Conservation (phyloP, 2,329 filamentous ascomycete species). For the Chalaropsis thielavioides region DNA sequence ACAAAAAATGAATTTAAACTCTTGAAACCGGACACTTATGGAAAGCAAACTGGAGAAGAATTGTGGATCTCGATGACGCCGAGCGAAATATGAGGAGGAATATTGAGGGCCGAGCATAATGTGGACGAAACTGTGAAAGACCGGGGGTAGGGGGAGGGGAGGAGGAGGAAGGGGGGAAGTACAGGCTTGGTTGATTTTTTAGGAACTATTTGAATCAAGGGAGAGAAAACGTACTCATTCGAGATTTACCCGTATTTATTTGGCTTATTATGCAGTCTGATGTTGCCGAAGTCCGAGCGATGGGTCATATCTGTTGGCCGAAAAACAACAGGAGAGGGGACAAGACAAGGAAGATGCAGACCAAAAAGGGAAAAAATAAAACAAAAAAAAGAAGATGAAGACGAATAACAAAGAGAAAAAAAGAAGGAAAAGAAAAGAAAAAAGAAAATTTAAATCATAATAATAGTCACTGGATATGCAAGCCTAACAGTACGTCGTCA, state of each 20-base stretch:
- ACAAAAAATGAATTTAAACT: background rate
- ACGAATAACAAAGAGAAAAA: background rate
- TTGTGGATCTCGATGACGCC: background rate
- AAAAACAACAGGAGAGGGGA: background rate
- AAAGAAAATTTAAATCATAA: background rate
- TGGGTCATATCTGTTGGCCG: too few relatives aligned
- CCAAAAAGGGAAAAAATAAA: background rate
- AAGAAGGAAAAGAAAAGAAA: background rate
- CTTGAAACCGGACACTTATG: background rate
- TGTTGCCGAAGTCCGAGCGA: too few relatives aligned
- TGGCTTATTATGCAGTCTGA: too few relatives aligned
- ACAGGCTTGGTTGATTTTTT: background rate
- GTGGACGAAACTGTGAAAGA: background rate
- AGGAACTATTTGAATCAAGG: background rate
- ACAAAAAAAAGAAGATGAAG: background rate
- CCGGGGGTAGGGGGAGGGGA: background rate
- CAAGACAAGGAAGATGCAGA: too few relatives aligned
- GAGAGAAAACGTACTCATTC: too few relatives aligned
- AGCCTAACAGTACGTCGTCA: too few relatives aligned
- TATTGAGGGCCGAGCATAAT: constrained; percentile 8
- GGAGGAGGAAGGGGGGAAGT: background rate
- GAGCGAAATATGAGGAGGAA: constrained; percentile 12
- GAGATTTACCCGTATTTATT: too few relatives aligned
- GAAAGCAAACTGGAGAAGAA: background rate
- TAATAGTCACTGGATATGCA: too few relatives aligned